Base-by-base conservation (phyloP, 768 basidiomycete species). In the Kwoniella heveanensis region DNA sequence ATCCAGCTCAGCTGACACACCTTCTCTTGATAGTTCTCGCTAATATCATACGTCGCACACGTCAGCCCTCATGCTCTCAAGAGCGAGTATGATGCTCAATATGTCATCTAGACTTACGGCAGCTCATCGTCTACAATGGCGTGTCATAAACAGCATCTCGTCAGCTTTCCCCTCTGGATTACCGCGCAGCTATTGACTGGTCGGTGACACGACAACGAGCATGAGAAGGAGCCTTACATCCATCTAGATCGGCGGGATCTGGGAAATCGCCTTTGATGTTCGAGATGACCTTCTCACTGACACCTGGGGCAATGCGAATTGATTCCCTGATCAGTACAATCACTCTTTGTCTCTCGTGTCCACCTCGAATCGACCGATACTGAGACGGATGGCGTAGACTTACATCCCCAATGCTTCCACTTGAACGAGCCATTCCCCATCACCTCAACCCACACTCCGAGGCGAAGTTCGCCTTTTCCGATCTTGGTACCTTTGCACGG, bases 381-480 rank as follows among this genome's bases (percentile, higher is more conserved):
- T n/a, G n/a, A n/a, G n/a, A n/a, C n/a, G n/a, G n/a, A n/a, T 9
- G 36, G 8, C 32, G 7, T 10, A 10, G 6, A 64, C 75, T 65
- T 84, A 75, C 92, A 94, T 21, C 92, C 92, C 91, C 91, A 95
- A 74, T 95, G 92, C 66, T 91, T 86, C 90, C 90, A 95, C 32
- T 83, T 78, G 74, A 89, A 90, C 70, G 77, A 83, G 9, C 85
- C 85, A 70, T 86, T 83, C 62, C 90, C 92, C 67, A 81, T 82
- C 77, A 92, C 82, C 54, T 92, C 90, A 48, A 91, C 87, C 49
- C 90, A 66, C 24, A 86, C 85, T 46, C 91, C 92, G 37, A 92
- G 73, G 22, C 92, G 85, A 30, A 95, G 79, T 12, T 82, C 82
- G 39, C 87, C 91, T 81, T 95, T 95, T 15, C 55, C 76, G 62